Conservation (phyloP, 345 rosid genomes). For the Nasturtium officinale region DNA sequence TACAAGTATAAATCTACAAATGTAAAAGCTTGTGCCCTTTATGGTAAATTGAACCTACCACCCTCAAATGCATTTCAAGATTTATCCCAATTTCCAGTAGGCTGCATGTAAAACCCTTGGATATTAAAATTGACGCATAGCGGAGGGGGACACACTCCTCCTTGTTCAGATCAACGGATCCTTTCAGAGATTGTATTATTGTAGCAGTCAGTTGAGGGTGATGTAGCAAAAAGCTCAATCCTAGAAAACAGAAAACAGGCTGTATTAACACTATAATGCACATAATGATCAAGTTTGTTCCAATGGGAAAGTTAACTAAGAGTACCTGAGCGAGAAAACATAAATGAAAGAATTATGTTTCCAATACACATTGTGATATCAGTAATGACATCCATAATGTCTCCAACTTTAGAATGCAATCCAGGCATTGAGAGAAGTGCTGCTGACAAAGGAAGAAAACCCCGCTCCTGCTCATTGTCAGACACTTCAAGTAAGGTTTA, state of each 20-base stretch:
- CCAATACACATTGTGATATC: conserved; percentile 76
- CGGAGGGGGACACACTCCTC: conserved; percentile 94
- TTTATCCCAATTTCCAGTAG: conserved; percentile 78
- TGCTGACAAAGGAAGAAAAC: conserved; percentile 94
- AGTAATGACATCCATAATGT: conserved; percentile 49
- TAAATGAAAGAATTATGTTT: conserved; percentile 75
- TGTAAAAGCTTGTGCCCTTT: conserved; percentile 19
- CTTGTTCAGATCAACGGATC: conserved; percentile 53
- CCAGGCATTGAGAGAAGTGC: conserved; percentile 77
- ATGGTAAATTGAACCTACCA: conserved; percentile 64
- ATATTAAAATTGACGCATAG: conserved; percentile 72
- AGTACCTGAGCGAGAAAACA: conserved; percentile 80
- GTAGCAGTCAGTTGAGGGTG: conserved; percentile 76
- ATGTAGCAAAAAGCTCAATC: conserved; percentile 77
- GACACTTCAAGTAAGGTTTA: conserved; percentile 41
- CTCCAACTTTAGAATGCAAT: conserved; percentile 65
- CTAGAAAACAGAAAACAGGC: conserved; percentile 52
- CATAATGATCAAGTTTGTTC: conserved; percentile 16
- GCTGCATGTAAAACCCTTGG: conserved; percentile 92
- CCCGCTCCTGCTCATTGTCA: conserved; percentile 75
- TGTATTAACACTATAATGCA: conserved; percentile 22
- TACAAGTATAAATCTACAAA: conserved; percentile 15
- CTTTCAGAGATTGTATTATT: conserved; percentile 70
- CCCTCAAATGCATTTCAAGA: conserved; percentile 89
- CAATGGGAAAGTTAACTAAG: neutral